Evolutionary conservation across 2,329 filamentous ascomycete genomes (phyloP).

Genomic region (Gremmenia infestans): DNA sequence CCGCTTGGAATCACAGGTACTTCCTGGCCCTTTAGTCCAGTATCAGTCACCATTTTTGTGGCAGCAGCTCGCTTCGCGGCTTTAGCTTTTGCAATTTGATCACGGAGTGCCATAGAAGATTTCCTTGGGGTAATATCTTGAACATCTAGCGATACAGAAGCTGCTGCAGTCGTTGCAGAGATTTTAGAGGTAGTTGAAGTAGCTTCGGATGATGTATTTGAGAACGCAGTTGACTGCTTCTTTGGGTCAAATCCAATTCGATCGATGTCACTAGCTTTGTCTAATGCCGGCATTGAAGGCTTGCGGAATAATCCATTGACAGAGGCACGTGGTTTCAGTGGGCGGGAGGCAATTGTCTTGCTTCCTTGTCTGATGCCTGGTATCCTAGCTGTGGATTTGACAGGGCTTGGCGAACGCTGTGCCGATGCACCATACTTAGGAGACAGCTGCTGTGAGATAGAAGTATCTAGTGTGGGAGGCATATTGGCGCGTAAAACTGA

Average conservation of each 20-base stretch:
- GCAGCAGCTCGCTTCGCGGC: slow-evolving; percentile 62
- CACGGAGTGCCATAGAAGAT: slow-evolving; percentile 75
- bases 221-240: slow-evolving; percentile 24
- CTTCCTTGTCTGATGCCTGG: slow-evolving; percentile 35
- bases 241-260: slow-evolving; percentile 22
- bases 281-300: slow-evolving; percentile 43
- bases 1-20: slow-evolving; percentile 44
- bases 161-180: slow-evolving; percentile 14
- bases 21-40: slow-evolving; percentile 25
- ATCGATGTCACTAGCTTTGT: slow-evolving; percentile 26
- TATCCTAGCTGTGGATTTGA: slow-evolving; percentile 23
- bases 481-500: slow-evolving; percentile 22
- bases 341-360: slow-evolving; percentile 43
- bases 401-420: slow-evolving; percentile 33
- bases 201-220: slow-evolving; percentile 26
- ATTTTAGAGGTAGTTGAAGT: slow-evolving; percentile 19
- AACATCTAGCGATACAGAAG: slow-evolving; percentile 28
- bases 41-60: slow-evolving; percentile 32
- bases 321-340: slow-evolving; percentile 48
- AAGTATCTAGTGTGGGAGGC: slow-evolving; percentile 12
- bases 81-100: slow-evolving; percentile 90
- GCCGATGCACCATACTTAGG: slow-evolving; percentile 31
- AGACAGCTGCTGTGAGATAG: slow-evolving; percentile 31
- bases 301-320: slow-evolving; percentile 51
- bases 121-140: slow-evolving; percentile 48